Evolutionary conservation across 208 protist species (phyloP).

Genomic region (Leishmania amazonensis): DNA sequence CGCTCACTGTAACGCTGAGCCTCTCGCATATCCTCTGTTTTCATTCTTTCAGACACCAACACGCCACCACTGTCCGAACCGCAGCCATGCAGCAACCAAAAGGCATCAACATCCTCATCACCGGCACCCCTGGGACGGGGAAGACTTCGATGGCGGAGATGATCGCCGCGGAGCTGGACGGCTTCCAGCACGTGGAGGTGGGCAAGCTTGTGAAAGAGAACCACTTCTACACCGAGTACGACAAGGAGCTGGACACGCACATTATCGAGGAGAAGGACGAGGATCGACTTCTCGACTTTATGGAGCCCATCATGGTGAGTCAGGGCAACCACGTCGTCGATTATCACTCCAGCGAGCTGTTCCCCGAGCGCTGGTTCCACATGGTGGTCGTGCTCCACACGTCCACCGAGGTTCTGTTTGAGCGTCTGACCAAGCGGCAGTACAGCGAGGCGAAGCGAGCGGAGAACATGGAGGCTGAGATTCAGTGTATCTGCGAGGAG

Average conservation of each 20-base stretch:
- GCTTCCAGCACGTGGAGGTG: constrained; percentile 89
- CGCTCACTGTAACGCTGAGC: background rate
- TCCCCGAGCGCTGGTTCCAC: constrained; percentile 98
- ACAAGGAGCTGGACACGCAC: constrained; percentile 93
- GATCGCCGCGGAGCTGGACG: constrained; percentile 68
- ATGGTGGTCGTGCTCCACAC: constrained; percentile 95
- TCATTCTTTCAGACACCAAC: background rate
- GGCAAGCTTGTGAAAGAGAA: constrained; percentile 93
- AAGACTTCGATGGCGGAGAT: constrained; percentile 94
- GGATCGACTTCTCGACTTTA: constrained; percentile 91
- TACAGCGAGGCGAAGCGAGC: constrained; percentile 94
- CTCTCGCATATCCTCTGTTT: background rate
- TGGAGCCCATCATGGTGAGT: constrained; percentile 93
- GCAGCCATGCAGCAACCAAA: constrained; percentile 61
- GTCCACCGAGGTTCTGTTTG: constrained; percentile 91
- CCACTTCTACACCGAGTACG: constrained; percentile 90
- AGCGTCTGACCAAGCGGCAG: constrained; percentile 88
- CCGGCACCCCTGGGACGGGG: constrained; percentile 96
- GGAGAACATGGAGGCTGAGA: constrained; percentile 98
- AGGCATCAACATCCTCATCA: constrained; percentile 92
- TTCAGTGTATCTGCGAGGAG: constrained; percentile 96
- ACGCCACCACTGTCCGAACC: background rate
- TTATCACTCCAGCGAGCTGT: constrained; percentile 97
- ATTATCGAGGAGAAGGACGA: constrained; percentile 96
- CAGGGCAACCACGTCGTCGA: constrained; percentile 94